Conservation (phyloP, 371 early-diverging fungal genomes). For the Thermomucor indicae-seudaticae region DNA sequence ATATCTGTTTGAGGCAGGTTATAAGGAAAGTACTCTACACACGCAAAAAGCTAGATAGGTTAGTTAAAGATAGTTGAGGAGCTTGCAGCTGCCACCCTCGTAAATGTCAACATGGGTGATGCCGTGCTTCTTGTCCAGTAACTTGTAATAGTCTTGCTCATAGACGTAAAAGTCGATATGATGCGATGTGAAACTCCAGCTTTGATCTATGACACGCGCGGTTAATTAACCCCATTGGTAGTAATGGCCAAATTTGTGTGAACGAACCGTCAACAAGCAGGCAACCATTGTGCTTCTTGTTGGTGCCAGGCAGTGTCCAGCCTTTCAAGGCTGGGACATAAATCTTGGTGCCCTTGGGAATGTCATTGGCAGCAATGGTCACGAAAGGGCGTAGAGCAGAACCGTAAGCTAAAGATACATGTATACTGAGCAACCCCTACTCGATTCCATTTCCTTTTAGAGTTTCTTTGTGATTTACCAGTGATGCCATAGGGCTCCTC, state of each 20-base stretch:
- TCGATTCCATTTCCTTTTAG: too few relatives aligned
- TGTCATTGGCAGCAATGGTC: constrained; percentile 40
- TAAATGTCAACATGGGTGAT: constrained; percentile 32
- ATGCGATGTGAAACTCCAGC: constrained; percentile 41
- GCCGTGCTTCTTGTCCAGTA: constrained; percentile 28
- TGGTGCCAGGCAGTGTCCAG: constrained; percentile 37
- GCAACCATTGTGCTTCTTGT: constrained; percentile 47
- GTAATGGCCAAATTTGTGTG: too few relatives aligned
- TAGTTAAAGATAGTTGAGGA: constrained; percentile 31
- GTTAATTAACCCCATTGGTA: too few relatives aligned
- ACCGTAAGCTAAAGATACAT: constrained; percentile 24
- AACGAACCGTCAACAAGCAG: constrained; percentile 40
- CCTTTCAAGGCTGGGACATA: constrained; percentile 38
- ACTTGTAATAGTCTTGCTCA: constrained; percentile 27
- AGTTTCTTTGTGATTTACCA: constrained; percentile 21
- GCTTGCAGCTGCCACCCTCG: constrained; percentile 45
- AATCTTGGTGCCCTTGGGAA: constrained; percentile 43
- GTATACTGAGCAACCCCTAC: background rate
- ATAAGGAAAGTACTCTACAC: background rate
- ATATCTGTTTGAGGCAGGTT: too few relatives aligned
- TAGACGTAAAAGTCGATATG: constrained; percentile 47
- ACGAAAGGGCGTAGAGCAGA: constrained; percentile 43
- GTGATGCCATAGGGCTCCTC: constrained; percentile 46
- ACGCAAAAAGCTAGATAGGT: background rate
- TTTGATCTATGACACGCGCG: constrained; percentile 34